phyloP scores from a whole-genome alignment of 495 filamentous ascomycete species.

The Talaromyces liani region DNA sequence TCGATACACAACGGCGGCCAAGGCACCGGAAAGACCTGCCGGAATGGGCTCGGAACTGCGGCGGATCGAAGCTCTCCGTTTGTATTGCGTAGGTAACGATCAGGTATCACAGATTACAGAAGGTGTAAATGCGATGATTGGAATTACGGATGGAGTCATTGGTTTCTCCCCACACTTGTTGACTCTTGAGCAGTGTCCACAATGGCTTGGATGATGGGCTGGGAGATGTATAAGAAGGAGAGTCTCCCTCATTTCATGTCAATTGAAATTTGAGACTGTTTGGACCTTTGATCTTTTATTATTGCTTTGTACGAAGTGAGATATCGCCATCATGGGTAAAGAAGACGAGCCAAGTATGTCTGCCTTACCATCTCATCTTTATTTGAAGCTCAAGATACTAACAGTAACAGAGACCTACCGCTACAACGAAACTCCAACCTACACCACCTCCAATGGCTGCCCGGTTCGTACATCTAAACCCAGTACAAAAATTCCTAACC shows the following conservation, averaged over 20 bases:
- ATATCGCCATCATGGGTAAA: constrained; percentile 25
- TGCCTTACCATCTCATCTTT: not conserved
- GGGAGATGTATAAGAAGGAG: not conserved
- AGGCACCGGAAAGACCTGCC: not conserved
- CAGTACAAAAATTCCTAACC: not conserved
- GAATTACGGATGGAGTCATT: not conserved
- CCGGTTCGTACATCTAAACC: constrained; percentile 21
- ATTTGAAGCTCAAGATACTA: not conserved
- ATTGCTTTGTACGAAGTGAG: not conserved
- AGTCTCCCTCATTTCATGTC: not conserved
- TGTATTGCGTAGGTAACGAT: not conserved
- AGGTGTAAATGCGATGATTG: not conserved
- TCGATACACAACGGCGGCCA: not conserved
- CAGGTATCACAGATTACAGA: not conserved
- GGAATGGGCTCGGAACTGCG: not conserved
- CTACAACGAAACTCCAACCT: constrained; percentile 51
- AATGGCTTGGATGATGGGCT: not conserved
- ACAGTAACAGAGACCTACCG: constrained; percentile 36
- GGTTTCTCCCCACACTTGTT: not conserved
- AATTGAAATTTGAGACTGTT: not conserved
- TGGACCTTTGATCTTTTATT: not conserved
- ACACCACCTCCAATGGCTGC: constrained; percentile 56
- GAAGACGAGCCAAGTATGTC: constrained; percentile 18
- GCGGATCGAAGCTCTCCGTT: not conserved
- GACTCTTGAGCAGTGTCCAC: not conserved